Evolutionary conservation across 2,329 filamentous ascomycete species (phyloP), one percentile per base, ranked within the genome.

Genomic region (Pseudogymnoascus sp.): DNA sequence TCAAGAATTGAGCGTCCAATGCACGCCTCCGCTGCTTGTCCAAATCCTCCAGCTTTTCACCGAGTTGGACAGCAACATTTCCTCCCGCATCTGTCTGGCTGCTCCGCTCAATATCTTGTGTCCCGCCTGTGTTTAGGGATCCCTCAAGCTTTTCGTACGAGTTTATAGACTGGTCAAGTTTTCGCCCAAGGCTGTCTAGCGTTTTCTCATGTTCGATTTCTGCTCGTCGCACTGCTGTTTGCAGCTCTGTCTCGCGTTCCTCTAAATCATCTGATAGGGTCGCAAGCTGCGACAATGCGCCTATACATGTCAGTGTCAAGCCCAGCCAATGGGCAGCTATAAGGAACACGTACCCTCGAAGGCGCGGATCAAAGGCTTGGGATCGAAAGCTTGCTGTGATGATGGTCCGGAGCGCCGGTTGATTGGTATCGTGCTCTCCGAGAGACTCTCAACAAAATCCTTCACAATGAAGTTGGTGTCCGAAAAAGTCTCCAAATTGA

Each of bases 391-490:
- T 66, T 82, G 81, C 72, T 80, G 81, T 61, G 35, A 42, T 65
- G 79, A 80, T 67, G 84, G 82, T 6, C 84, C 86, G 13, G 93
- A 97, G 65, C 90, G 88, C 62, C 95, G 90, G 72, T 87, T 90
- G 21, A 82, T 80, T n/a, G 90, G 87, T 37, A 91, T 84, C 21
- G 91, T 90, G 69, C 82, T 89, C 67, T 97, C 93, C 61, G 93
- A 95, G 64, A 99, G 86, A 61, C 88, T 86, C 74, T 99, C 96
- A 70, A 99, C 88, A 74, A 99, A 99, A 78, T 99, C 95, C 72
- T 96, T 92, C 68, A 97, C 93, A 67, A 97, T 97, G 73, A 97
- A 99, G 77, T 97, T 95, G 71, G 90, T 90, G 74, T 82, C 90
- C 64, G 90, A 90, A 76, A 93, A 91, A 77, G 93, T 92, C 50